phyloP scores from a whole-genome alignment of 2,329 filamentous ascomycete species.

The Orbilia blumenaviensis region DNA sequence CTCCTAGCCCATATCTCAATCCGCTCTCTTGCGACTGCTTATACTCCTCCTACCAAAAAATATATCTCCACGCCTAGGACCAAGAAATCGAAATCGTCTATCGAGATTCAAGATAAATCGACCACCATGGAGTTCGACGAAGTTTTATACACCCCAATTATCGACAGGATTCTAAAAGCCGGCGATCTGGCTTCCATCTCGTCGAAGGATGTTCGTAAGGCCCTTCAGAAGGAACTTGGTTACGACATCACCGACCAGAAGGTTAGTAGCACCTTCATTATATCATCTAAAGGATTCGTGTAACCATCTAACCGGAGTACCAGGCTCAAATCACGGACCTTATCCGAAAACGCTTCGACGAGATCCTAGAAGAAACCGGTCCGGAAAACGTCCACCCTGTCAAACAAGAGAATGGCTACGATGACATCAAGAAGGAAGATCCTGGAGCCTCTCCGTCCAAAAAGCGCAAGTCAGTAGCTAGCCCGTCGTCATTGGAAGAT shows the following conservation, averaged over 20 bases:
- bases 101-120: constrained; percentile 2
- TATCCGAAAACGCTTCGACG: constrained; percentile 78
- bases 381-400: constrained; percentile 60
- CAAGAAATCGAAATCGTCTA: constrained; percentile 5
- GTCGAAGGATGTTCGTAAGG: constrained; percentile 70
- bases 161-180: constrained; percentile 69
- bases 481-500: constrained; percentile 69
- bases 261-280: constrained; percentile 61
- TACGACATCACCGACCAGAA: constrained; percentile 71
- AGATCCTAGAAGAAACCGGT: constrained; percentile 67
- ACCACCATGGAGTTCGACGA: constrained; percentile 21
- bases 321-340: constrained; percentile 75
- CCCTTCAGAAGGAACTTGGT: constrained; percentile 67
- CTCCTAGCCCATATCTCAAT: constrained; percentile 25
- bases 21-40: constrained; percentile 26
- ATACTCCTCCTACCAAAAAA: not conserved
- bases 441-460: constrained; percentile 58
- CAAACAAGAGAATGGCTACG: constrained; percentile 60
- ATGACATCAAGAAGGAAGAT: constrained; percentile 60
- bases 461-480: constrained; percentile 64
- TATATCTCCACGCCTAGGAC: not conserved
- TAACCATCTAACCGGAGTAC: not conserved
- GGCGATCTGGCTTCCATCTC: constrained; percentile 72
- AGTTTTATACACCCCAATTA: constrained; percentile 67
- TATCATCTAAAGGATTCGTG: constrained; percentile 27